Evolutionary conservation across 2,329 filamentous ascomycete genomes (phyloP), one percentile per base, ranked within the genome.

Genomic region (Aplosporella prunicola): DNA sequence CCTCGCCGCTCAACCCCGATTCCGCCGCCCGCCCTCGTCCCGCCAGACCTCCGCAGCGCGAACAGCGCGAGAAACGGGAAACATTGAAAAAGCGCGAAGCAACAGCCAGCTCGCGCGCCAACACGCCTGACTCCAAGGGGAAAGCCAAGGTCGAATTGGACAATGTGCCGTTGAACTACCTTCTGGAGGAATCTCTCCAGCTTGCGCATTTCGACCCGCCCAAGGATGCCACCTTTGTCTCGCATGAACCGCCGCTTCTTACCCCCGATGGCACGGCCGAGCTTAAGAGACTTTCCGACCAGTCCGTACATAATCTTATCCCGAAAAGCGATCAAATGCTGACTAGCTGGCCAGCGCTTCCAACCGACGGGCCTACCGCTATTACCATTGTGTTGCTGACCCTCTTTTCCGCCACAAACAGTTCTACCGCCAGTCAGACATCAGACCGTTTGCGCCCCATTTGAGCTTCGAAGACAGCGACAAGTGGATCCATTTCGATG

Each of bases 381-480:
- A 96, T 57, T 82, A 80, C 20, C 83, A 88, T 50, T 93, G 85
- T 56, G 88, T 95, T 47, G 86, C 87, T 47, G 88, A 95, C 48
- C 86, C 87, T 1, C 70, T 74, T 14, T 94, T 95, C 52, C 80
- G 85, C 5, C 85, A 87, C 45, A 87, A 79, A 45, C 76, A 93
- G 51, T 91, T 83, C 66, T 95, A 93, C 61, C 81, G 88, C 43
- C 80, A 86, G 43, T 91, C 86, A 28, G 91, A 96, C 54, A 76
- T 84, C 5, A 78, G 78, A 42, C 91, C 93, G 0, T 88, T 84
- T 51, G 77, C 80, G 20, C 74, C 91, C 4, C 80, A 87, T 39
- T 80, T 98, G 57, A 93, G 82, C 63, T 93, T 91, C 53, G 89
- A 96, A 57, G 91, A 98, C 61, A 81, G 83, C 22, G 84, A 89